These are phyloP conservation scores for Amaranthus tricolor DNA, from an alignment of 179 eudicot genomes.

Conservation along the genomic window DNA sequence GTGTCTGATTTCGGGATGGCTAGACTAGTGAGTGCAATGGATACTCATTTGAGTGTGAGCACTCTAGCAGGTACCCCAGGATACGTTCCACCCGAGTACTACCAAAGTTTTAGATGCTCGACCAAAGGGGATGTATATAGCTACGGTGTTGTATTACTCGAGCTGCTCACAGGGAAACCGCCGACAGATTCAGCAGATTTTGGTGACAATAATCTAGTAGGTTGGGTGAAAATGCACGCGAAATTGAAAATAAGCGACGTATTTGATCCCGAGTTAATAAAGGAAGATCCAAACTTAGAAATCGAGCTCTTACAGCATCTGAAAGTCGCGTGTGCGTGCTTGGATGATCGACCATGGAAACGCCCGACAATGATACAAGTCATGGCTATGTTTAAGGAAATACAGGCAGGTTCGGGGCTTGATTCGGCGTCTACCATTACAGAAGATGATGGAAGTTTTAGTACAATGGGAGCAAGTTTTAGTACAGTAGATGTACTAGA, in stretches of 20 bases:
- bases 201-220: slow-evolving; percentile 89
- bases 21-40: slow-evolving; percentile 81
- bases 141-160: slow-evolving; percentile 87
- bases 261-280: slow-evolving; percentile 62
- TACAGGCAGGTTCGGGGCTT: slow-evolving; percentile 76
- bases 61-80: slow-evolving; percentile 95
- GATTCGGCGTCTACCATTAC: slow-evolving; percentile 58
- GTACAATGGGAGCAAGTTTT: slow-evolving; percentile 41
- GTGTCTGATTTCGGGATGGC: slow-evolving; percentile 99
- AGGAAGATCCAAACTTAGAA: slow-evolving; percentile 64
- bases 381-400: slow-evolving; percentile 94
- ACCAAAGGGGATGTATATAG: slow-evolving; percentile 93
- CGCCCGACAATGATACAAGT: slow-evolving; percentile 96
- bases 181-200: slow-evolving; percentile 84
- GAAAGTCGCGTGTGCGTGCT: slow-evolving; percentile 79
- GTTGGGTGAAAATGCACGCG: slow-evolving; percentile 88
- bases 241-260: slow-evolving; percentile 60
- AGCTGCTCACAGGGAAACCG: slow-evolving; percentile 71
- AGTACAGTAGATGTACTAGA: slow-evolving; percentile 48
- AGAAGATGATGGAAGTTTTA: slow-evolving; percentile 44
- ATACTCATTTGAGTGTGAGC: slow-evolving; percentile 94
- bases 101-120: slow-evolving; percentile 78
- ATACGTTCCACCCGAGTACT: slow-evolving; percentile 90
- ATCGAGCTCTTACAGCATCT: slow-evolving; percentile 73
- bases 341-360: slow-evolving; percentile 73